These are phyloP conservation scores for Debaryomyces coudertii DNA, from an alignment of 1,139 yeast genomes.

Conservation along the genomic window DNA sequence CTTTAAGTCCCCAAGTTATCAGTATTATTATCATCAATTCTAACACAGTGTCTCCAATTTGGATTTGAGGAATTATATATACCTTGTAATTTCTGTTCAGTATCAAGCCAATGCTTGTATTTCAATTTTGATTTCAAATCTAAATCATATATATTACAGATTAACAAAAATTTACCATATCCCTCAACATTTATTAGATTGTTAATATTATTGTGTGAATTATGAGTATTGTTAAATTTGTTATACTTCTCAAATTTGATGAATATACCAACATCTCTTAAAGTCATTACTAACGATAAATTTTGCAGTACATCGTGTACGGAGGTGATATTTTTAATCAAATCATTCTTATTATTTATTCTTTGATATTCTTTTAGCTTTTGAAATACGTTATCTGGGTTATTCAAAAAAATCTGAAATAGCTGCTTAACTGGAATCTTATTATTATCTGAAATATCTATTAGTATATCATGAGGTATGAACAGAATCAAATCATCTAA, in stretches of 20 bases:
- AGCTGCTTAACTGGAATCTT: conserved; percentile 35
- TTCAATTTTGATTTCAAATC: conserved; percentile 47
- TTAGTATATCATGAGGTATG: conserved; percentile 28
- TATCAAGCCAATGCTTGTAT: conserved; percentile 46
- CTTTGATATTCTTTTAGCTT: conserved; percentile 42
- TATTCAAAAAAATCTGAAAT: conserved; percentile 30
- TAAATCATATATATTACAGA: conserved; percentile 48
- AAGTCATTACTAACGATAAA: conserved; percentile 53
- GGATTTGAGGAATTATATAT: conserved; percentile 42
- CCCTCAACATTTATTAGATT: conserved; percentile 33
- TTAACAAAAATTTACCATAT: conserved; percentile 33
- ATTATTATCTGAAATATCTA: conserved; percentile 22
- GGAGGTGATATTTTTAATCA: conserved; percentile 37
- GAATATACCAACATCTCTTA: conserved; percentile 59
- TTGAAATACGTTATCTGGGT: conserved; percentile 42
- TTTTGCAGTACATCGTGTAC: conserved; percentile 48
- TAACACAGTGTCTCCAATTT: conserved; percentile 39
- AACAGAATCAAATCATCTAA: conserved; percentile 36
- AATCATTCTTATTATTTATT: conserved; percentile 38
- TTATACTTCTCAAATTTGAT: conserved; percentile 44
- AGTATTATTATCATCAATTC: conserved; percentile 2
- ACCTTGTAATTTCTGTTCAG: conserved; percentile 37
- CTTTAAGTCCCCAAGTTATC: conserved; percentile 5
- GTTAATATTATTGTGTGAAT: conserved; percentile 37
- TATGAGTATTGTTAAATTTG: conserved; percentile 32